Base-by-base conservation (phyloP, 371 early-diverging fungal species). In the Saksenaea vasiformis region DNA sequence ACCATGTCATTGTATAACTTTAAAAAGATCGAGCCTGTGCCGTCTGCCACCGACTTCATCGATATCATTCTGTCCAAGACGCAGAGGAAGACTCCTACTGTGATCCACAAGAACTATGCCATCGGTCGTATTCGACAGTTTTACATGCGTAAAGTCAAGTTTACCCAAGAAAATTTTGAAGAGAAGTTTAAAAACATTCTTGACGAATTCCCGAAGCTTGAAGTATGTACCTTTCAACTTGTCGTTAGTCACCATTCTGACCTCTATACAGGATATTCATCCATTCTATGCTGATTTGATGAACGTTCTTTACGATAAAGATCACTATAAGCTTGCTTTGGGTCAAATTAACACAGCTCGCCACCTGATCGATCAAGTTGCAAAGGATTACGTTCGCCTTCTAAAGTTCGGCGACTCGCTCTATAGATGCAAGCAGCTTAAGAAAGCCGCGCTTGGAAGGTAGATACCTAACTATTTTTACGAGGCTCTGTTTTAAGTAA, bases 221-320 rank as follows among this genome's bases (percentile, higher is more conserved):
- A 99, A 83, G 94, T 94, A 80, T 72, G 86, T 70, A 19, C 26
- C n/a, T 0, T 13, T 36, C 13, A n/a, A 8, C 10, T 31, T 36
- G 27, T 24, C 13, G 41, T 27, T 37, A 36, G 56, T 2, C n/a
- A 56, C 15, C 38, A 35, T 51, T 15, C 34, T 34, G 14, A 26
- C 35, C 38, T 41, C 56, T 2, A 41, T 35, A 0, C 81, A 93
- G 91, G 99, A 98, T 76, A 95, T 99, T 67, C 99, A 99, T 78
- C 99, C 99, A 17, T 99, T 99, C 85, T 99, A 99, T 77, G 89
- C 98, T n/a, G 99, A 99, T 81, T 83, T 99, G 70, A 98, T 99
- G 95, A 99, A 99, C 83, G 99, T 99, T 26, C 88, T 99, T 55
- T 99, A 99, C 86, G 99, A 99, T 88, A 94, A 95, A 79, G 99